Percentiles rank a stretch among this genome's conserved stretches.
Conservation (phyloP, 2,329 filamentous ascomycete genomes). For the Botrytis hyacinthi region DNA sequence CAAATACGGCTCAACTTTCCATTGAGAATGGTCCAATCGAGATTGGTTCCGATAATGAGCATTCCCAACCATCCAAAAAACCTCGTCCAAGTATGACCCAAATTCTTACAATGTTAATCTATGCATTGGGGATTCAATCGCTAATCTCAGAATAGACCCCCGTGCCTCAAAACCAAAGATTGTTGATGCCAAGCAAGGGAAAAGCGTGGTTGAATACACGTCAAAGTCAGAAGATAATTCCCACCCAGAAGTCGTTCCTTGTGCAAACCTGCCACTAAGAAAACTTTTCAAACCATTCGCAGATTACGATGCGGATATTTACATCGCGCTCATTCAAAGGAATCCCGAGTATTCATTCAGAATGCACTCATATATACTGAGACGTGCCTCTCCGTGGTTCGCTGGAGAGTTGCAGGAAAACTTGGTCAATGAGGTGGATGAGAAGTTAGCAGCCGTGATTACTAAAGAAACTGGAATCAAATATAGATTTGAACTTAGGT, state of each 20-base stretch:
- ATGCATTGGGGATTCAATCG: no score
- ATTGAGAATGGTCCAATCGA: neutral
- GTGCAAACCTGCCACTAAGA: neutral
- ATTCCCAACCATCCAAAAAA: neutral
- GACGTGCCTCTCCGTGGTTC: slow-evolving; percentile 11
- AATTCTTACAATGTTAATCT: no score
- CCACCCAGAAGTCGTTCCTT: neutral
- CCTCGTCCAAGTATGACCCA: neutral
- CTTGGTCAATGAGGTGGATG: neutral
- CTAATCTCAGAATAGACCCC: no score
- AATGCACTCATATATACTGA: neutral
- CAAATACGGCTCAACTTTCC: no score
- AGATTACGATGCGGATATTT: neutral
- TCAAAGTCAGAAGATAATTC: no score
- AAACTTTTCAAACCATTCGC: neutral
- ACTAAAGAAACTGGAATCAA: neutral
- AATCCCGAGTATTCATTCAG: neutral
- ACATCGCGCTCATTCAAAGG: neutral
- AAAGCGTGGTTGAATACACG: no score
- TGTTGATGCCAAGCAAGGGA: no score
- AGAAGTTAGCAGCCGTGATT: fast-evolving
- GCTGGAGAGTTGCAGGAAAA: fast-evolving
- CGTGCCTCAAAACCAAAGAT: no score
- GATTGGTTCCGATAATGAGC: neutral
- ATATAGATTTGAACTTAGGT: neutral